Conservation (phyloP, 176 grass and related monocot species). For the Oryza glaberrima region DNA sequence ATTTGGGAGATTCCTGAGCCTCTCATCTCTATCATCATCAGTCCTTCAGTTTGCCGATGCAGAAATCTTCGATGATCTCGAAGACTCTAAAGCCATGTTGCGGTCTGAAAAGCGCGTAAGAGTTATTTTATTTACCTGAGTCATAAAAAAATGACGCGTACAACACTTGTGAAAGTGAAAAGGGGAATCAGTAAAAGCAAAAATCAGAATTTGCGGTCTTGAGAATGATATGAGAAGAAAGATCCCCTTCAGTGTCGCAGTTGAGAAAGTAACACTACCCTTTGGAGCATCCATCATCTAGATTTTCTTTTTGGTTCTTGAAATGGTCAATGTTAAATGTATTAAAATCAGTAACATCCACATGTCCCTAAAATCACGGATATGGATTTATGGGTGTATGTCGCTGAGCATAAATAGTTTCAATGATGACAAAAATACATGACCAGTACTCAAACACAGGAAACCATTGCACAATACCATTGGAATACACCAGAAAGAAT, state of each 20-base stretch:
- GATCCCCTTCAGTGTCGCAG: background rate
- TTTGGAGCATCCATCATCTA: slow-evolving; percentile 14
- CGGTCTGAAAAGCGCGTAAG: slow-evolving; percentile 59
- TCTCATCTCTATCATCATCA: slow-evolving; percentile 46
- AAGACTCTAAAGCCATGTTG: slow-evolving; percentile 85
- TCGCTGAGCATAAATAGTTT: background rate
- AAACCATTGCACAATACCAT: background rate
- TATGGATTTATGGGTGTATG: slow-evolving; percentile 26
- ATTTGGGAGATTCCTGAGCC: slow-evolving; percentile 11
- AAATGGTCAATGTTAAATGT: background rate
- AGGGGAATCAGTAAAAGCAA: slow-evolving; percentile 1
- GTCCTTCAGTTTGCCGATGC: slow-evolving; percentile 62
- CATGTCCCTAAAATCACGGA: background rate
- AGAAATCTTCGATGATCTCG: slow-evolving; percentile 94
- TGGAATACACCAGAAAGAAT: background rate
- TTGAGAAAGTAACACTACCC: slow-evolving; percentile 12
- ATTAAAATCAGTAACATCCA: background rate
- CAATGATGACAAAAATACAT: background rate
- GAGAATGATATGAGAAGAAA: slow-evolving; percentile 15
- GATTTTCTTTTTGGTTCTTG: slow-evolving; percentile 19
- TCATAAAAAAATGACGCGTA: slow-evolving; percentile 9
- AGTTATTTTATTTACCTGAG: slow-evolving; percentile 9
- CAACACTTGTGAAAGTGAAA: background rate
- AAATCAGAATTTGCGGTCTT: background rate
- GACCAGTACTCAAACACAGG: background rate